These are phyloP conservation scores for Eucalyptus regnans DNA, from an alignment of 345 rosid genomes.

Conservation along the genomic window DNA sequence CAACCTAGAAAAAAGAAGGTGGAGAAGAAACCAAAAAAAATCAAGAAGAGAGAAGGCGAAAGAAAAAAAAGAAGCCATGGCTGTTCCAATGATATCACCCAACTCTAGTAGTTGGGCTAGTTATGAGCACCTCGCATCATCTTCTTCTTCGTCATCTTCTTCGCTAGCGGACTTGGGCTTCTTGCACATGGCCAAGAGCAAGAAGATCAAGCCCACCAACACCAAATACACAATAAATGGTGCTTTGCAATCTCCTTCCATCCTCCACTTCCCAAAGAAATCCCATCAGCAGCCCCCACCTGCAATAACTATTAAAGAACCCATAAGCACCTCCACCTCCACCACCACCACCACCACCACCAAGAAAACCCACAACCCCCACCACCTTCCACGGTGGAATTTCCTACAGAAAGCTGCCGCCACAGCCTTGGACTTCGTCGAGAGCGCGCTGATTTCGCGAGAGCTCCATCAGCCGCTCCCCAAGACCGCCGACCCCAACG, in stretches of 20 bases:
- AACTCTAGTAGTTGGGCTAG: not conserved
- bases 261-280: constrained; percentile 41
- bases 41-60: not conserved
- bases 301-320: constrained; percentile 7
- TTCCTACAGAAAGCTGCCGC: constrained; percentile 60
- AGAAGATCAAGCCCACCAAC: constrained; percentile 1
- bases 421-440: constrained; percentile 45
- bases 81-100: constrained; percentile 17
- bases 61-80: constrained; percentile 9
- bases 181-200: not conserved
- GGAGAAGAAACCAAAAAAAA: not conserved
- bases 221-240: not conserved
- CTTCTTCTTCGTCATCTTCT: not conserved
- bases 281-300: not conserved
- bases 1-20: not conserved
- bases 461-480: constrained; percentile 64
- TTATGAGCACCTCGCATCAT: not conserved
- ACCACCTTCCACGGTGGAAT: constrained; percentile 22
- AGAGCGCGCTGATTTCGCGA: constrained; percentile 38
- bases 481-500: constrained; percentile 67
- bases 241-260: constrained; percentile 35
- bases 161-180: constrained; percentile 7
- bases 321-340: not conserved
- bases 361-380: not conserved
- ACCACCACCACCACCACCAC: not conserved